Evolutionary conservation across 2,329 filamentous ascomycete species (phyloP).

Genomic region (Colletotrichum ledebouriae): DNA sequence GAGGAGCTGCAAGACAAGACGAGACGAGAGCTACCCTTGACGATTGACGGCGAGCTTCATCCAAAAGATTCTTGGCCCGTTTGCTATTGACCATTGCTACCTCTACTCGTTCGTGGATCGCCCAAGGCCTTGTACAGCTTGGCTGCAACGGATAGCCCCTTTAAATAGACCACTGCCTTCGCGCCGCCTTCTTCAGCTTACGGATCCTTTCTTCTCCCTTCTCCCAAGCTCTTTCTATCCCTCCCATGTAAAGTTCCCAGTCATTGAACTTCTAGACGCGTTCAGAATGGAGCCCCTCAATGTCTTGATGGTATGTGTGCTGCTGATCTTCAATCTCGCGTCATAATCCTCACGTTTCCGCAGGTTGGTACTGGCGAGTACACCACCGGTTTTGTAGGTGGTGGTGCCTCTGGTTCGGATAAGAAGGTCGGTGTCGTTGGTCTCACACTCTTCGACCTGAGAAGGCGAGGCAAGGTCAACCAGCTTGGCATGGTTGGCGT

Average conservation of each 20-base stretch:
- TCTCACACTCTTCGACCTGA: slow-evolving; percentile 88
- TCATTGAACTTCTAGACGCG: slow-evolving; percentile 30
- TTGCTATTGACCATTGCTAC: slow-evolving; percentile 12
- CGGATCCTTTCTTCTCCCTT: slow-evolving; percentile 17
- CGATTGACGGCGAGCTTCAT: slow-evolving; percentile 29
- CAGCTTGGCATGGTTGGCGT: slow-evolving; percentile 91
- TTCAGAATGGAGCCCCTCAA: slow-evolving; percentile 70
- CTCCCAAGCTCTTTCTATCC: slow-evolving; percentile 9
- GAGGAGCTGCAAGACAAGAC: neutral
- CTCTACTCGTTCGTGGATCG: slow-evolving; percentile 26
- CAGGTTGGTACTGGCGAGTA: slow-evolving; percentile 94
- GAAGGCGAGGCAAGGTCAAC: slow-evolving; percentile 88
- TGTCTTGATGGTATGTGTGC: slow-evolving; percentile 74
- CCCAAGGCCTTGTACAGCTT: slow-evolving; percentile 24
- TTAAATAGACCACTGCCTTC: slow-evolving; percentile 34
- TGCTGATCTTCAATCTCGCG: slow-evolving; percentile 19
- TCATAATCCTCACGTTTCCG: slow-evolving; percentile 33
- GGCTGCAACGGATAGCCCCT: slow-evolving; percentile 8
- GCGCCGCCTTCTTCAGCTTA: neutral
- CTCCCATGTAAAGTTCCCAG: neutral
- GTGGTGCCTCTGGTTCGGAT: slow-evolving; percentile 86
- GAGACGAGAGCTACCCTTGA: slow-evolving; percentile 27
- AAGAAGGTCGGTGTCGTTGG: slow-evolving; percentile 97
- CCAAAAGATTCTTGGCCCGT: slow-evolving; percentile 22
- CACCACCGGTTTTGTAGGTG: slow-evolving; percentile 93